Percentiles rank a stretch among this genome's conserved stretches.
Evolutionary conservation across 768 basidiomycete species (phyloP).

Genomic region (Myochromella boudieri): DNA sequence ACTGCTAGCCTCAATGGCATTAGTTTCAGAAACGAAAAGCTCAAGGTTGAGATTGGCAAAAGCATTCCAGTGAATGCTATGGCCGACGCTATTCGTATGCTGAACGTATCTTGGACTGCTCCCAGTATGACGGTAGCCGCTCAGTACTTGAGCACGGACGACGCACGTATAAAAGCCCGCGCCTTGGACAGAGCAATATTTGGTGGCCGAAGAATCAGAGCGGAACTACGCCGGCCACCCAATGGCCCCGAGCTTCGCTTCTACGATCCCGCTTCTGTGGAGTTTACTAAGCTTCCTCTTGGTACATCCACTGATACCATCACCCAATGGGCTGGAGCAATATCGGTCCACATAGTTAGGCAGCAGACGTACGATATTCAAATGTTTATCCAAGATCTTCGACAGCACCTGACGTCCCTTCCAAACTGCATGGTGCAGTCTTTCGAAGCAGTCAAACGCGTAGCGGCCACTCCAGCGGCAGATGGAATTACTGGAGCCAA

Average conservation of each 20-base stretch:
- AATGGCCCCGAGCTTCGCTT: constrained; percentile 23
- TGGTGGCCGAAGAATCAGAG: constrained; percentile 45
- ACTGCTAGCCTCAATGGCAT: constrained; percentile 45
- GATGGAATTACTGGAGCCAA: constrained; percentile 35
- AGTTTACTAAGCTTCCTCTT: constrained; percentile 41
- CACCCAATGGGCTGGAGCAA: constrained; percentile 28
- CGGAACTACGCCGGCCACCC: constrained; percentile 42
- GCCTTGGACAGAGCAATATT: constrained; percentile 36
- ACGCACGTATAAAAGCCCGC: constrained; percentile 33
- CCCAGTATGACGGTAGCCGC: constrained; percentile 49
- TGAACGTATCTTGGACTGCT: constrained; percentile 51
- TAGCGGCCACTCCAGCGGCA: too few species aligned
- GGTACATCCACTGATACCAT: constrained; percentile 24
- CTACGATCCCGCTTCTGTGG: constrained; percentile 35
- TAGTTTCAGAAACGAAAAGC: constrained; percentile 41
- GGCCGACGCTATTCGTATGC: constrained; percentile 36
- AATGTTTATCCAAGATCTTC: constrained; percentile 20
- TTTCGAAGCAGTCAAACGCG: constrained; percentile 25
- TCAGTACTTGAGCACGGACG: constrained; percentile 32
- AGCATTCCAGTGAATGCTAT: constrained; percentile 41
- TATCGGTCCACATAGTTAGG: constrained; percentile 18
- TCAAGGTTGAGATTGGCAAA: constrained; percentile 42
- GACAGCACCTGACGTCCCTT: constrained; percentile 20
- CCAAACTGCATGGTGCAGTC: constrained; percentile 17
- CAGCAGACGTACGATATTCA: constrained; percentile 19